phyloP scores from a whole-genome alignment of 495 filamentous ascomycete genomes.

The Aspergillus bridgeri region DNA sequence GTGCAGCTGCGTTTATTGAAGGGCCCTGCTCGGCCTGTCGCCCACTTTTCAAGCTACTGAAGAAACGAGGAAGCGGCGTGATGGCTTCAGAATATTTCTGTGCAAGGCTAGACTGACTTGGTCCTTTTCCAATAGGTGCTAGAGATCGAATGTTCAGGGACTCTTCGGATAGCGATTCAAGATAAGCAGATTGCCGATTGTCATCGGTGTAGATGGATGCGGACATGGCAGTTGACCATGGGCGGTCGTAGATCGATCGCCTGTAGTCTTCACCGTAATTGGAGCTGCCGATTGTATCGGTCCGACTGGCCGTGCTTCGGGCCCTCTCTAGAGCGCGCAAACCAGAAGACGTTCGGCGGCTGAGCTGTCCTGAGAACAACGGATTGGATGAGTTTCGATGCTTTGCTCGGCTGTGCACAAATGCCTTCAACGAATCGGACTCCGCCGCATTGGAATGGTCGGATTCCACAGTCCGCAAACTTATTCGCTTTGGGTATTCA shows the following conservation, averaged over 20 bases:
- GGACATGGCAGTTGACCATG: conserved; percentile 37
- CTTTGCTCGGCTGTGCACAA: conserved; percentile 44
- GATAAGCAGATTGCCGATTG: conserved; percentile 25
- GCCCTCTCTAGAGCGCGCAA: conserved; percentile 36
- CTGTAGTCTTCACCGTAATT: conserved; percentile 36
- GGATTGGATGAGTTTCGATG: conserved; percentile 44
- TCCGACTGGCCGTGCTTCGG: conserved; percentile 37
- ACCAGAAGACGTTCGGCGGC: conserved; percentile 34
- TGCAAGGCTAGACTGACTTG: conserved; percentile 39
- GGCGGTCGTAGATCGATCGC: conserved; percentile 34
- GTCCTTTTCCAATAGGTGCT: conserved; percentile 16
- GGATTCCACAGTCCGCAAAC: conserved; percentile 33
- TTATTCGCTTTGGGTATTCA: conserved; percentile 34
- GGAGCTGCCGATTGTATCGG: conserved; percentile 37
- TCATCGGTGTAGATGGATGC: conserved; percentile 43
- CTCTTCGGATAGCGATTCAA: conserved; percentile 27
- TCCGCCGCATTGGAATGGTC: conserved; percentile 39
- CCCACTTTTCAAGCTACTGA: conserved; percentile 35
- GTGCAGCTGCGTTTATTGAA: not conserved
- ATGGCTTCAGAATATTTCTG: conserved; percentile 43
- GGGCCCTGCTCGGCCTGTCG: conserved; percentile 16
- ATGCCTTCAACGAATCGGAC: conserved; percentile 42
- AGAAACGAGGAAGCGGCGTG: conserved; percentile 42
- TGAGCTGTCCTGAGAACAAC: conserved; percentile 39
- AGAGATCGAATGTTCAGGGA: conserved; percentile 20